Evolutionary conservation across 2,329 filamentous ascomycete genomes (phyloP).

Genomic region (Aspergillus caelatus): DNA sequence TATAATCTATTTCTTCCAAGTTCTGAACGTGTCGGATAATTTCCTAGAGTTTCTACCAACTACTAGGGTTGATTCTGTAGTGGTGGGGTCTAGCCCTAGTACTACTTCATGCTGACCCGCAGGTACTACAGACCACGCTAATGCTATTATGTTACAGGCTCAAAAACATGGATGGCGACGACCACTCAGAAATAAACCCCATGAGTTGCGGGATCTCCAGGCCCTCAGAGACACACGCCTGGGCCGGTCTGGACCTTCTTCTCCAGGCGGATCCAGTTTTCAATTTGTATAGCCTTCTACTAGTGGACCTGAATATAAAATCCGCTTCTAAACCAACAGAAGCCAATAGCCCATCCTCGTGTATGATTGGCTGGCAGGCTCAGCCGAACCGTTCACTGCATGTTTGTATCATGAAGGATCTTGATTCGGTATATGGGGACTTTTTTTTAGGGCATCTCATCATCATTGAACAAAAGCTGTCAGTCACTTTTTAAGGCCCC

Average conservation of each 20-base stretch:
- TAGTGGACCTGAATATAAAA: not conserved
- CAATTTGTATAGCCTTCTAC: not conserved
- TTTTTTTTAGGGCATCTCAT: not conserved
- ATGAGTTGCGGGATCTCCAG: not conserved
- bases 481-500: no score
- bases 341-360: not conserved
- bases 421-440: not conserved
- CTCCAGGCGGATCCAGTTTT: not conserved
- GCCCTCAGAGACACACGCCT: slow-evolving; percentile 7
- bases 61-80: not conserved
- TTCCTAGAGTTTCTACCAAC: not conserved
- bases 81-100: not conserved
- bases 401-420: not conserved
- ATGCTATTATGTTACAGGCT: not conserved
- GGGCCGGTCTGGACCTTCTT: slow-evolving; percentile 12
- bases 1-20: not conserved
- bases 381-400: not conserved
- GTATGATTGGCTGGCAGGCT: not conserved
- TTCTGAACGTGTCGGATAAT: not conserved
- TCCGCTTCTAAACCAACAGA: not conserved
- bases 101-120: no score
- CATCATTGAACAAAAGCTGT: not conserved
- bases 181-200: not conserved
- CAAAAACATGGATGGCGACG: not conserved
- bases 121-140: not conserved